These are phyloP conservation scores for Microbotryomycetes sp. DNA, from an alignment of 1,284 basidiomycete species.

Conservation along the genomic window DNA sequence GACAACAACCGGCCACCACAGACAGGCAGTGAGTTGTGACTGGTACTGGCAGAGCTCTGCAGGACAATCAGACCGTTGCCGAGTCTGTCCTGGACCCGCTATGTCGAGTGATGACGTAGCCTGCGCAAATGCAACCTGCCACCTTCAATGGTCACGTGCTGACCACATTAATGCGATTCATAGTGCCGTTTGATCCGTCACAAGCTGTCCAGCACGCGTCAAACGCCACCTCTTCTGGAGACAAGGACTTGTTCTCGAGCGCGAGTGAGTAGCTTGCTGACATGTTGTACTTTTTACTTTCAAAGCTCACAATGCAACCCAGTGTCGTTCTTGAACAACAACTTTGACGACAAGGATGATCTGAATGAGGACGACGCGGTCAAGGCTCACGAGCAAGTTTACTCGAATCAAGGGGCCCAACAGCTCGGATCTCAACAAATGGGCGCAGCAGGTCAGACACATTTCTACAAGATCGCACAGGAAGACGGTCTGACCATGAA, in stretches of 20 bases:
- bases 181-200: slow-evolving; percentile 4
- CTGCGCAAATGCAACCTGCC: no score
- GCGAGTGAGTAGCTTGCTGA: slow-evolving; percentile 7
- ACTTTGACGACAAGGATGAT: slow-evolving; percentile 16
- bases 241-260: slow-evolving; percentile 9
- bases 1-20: slow-evolving; percentile 2
- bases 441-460: slow-evolving; percentile 21
- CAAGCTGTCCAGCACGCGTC: slow-evolving; percentile 14
- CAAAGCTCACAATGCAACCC: no score
- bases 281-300: no score
- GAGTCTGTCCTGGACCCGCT: neutral
- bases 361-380: slow-evolving; percentile 30
- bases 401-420: slow-evolving; percentile 15
- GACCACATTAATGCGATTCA: no score
- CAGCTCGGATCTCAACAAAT: slow-evolving; percentile 21
- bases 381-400: slow-evolving; percentile 31
- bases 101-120: neutral
- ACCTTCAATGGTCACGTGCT: no score
- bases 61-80: no score
- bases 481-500: neutral
- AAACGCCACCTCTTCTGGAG: slow-evolving; percentile 1
- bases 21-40: neutral
- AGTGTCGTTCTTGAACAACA: slow-evolving; percentile 17
- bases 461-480: neutral
- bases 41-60: neutral